Percentiles rank a stretch among this genome's conserved stretches.
These are phyloP conservation scores for Leccinellum albellum DNA, from an alignment of 768 basidiomycete species.

Conservation along the genomic window DNA sequence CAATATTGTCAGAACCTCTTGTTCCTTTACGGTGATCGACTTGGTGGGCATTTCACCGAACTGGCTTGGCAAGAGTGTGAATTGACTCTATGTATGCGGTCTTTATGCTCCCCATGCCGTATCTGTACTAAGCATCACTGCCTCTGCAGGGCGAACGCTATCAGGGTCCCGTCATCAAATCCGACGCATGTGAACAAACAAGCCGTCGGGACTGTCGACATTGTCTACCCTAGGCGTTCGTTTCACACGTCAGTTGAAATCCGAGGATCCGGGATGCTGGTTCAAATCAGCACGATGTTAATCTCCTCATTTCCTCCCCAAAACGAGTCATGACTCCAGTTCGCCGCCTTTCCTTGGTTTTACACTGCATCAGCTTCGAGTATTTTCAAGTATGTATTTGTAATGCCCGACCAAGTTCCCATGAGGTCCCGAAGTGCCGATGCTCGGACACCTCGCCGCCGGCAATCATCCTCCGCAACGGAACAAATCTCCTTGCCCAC, in stretches of 20 bases:
- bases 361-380: not conserved
- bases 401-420: not conserved
- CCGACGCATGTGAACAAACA: not conserved
- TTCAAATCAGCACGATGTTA: not conserved
- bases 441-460: not conserved
- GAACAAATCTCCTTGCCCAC: not conserved
- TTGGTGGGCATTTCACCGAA: no score
- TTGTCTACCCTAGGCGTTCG: not conserved
- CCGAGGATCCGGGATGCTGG: not conserved
- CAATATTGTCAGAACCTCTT: no score
- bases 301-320: not conserved
- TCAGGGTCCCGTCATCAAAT: not conserved
- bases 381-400: no score
- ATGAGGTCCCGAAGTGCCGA: not conserved
- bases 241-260: not conserved
- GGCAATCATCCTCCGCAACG: not conserved
- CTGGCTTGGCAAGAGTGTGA: not conserved
- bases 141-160: not conserved
- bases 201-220: not conserved
- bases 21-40: no score
- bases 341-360: not conserved
- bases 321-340: not conserved
- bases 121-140: not conserved
- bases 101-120: not conserved
- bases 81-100: not conserved